Evolutionary conservation across 768 basidiomycete genomes (phyloP), one percentile per base, ranked within the genome.

Genomic region (Boletus rubescentipes): DNA sequence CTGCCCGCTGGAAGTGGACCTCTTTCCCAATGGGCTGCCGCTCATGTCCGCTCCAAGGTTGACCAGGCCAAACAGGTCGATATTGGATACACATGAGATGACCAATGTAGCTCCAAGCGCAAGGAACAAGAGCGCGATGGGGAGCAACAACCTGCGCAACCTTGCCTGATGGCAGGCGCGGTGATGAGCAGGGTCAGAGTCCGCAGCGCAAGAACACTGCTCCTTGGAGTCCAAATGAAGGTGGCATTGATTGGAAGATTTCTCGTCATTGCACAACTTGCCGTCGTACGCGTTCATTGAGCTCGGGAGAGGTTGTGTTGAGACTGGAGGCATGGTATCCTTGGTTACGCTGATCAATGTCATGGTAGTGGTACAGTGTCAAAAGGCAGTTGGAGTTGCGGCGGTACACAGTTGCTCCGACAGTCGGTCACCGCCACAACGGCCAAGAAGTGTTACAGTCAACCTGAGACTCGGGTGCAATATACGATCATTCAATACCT

Each of bases 111-210:
- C 62, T 8, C 66, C 68, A 9, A 75, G 44, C 2, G 59, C 61
- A 18, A 78, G 53, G 36, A 78, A 51, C 0, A 63, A 53, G 37
- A 73, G 57, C 2, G 74, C 54, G 8, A 72, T 59, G 2, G 76
- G 74, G 9, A 76, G 40, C 16, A 79, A 55, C 38, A 79, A 49
- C 20, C 63, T 69, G 18, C 65, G 67, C 29, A 73, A 47, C 32
- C 68, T 64, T 9, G 63, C 61, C 45, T 62, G 60, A 50, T 75
- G 72, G 55, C 70, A 74, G 9, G 65, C 57, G 26, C 58, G 65
- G 43, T 76, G 73, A 45, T 53, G 41, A 36, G 60, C 12, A 31
- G 66, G 51, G 46, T 48, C n/a, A 0, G 64, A 43, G 21, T 64
- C 59, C 20, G 48, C 38, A 42, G 57, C 44, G 38, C 69, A 70